Conservation (phyloP, 2,329 filamentous ascomycete species). For the Aspergillus sp. region DNA sequence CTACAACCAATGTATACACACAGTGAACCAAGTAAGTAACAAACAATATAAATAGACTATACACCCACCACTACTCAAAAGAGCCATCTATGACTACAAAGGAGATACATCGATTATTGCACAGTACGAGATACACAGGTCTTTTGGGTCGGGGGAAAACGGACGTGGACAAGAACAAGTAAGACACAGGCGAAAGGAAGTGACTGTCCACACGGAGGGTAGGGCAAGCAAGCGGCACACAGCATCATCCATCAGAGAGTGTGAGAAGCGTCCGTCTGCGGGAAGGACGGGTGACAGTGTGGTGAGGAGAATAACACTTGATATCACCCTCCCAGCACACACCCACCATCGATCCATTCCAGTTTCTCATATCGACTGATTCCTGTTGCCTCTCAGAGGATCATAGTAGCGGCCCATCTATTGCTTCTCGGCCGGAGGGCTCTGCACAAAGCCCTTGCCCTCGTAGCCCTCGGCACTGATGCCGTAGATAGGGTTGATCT, state of each 20-base stretch:
- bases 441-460: conserved; percentile 77
- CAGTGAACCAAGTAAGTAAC: no score
- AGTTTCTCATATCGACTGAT: neutral
- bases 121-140: conserved; percentile 42
- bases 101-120: conserved; percentile 44
- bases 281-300: neutral
- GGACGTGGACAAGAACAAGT: conserved; percentile 26
- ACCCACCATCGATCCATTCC: neutral
- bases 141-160: conserved; percentile 25
- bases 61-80: no score
- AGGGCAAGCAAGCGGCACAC: conserved; percentile 10
- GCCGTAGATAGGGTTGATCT: conserved; percentile 82
- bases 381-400: conserved; percentile 21
- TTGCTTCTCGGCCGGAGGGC: conserved; percentile 42
- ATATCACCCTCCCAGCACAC: neutral
- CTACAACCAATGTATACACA: no score
- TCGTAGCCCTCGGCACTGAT: conserved; percentile 74
- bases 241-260: conserved; percentile 1
- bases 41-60: no score
- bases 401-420: conserved; percentile 19
- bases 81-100: conserved; percentile 37
- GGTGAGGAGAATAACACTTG: neutral
- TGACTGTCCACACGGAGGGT: conserved; percentile 1
- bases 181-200: conserved; percentile 23
- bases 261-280: neutral